Conservation (phyloP, 2,329 filamentous ascomycete genomes). For the Fulvia fulva region DNA sequence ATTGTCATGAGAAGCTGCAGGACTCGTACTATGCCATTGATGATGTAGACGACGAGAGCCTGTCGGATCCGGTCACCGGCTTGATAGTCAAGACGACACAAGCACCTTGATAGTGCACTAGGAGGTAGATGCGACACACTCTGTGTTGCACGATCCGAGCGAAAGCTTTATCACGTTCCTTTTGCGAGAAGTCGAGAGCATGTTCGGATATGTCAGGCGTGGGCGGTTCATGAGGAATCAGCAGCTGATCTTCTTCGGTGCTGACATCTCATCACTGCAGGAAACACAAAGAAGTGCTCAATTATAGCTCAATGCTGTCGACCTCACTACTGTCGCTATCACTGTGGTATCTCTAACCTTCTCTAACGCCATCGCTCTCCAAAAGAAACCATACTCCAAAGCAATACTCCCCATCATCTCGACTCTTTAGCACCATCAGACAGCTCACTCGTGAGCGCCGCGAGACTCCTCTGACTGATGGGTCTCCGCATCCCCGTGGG, state of each 20-base stretch:
- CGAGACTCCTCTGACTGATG: conserved; percentile 2
- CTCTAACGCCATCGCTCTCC: background rate
- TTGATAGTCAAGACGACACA: background rate
- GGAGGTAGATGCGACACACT: too few relatives aligned
- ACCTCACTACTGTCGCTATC: background rate
- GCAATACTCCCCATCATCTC: too few relatives aligned
- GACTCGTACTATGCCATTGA: background rate
- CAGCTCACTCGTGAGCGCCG: background rate
- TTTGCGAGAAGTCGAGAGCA: too few relatives aligned
- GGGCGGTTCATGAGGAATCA: too few relatives aligned
- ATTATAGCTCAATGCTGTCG: background rate
- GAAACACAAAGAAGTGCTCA: background rate
- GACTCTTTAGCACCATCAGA: background rate
- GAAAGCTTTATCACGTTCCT: too few relatives aligned
- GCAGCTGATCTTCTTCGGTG: too few relatives aligned
- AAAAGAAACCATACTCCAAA: background rate
- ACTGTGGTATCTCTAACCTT: background rate
- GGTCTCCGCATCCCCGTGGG: background rate
- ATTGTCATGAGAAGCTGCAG: background rate
- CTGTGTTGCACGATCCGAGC: too few relatives aligned
- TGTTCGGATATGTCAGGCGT: too few relatives aligned
- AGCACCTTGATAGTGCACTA: background rate
- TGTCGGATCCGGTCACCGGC: background rate
- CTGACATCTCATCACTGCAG: too few relatives aligned
- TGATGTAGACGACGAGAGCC: background rate